Percentiles rank a stretch among this genome's conserved stretches.
These are phyloP conservation scores for Cytospora chrysosperma DNA, from an alignment of 2,329 filamentous ascomycete genomes.

Conservation along the genomic window DNA sequence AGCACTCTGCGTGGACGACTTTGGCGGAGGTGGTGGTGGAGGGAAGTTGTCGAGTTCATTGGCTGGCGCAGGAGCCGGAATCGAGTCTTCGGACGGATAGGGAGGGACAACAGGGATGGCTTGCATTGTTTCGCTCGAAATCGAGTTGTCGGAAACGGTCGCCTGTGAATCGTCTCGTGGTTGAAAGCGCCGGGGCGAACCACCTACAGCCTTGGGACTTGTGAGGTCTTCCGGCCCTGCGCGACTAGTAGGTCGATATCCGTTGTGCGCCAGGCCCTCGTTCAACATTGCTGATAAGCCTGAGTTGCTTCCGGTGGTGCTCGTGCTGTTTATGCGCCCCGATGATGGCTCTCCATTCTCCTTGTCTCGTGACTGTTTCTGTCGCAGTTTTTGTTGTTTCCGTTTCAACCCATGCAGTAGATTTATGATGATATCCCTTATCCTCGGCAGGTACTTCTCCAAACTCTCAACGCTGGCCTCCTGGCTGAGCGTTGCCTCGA, in stretches of 20 bases:
- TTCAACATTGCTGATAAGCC: conserved; percentile 59
- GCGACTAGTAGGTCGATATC: conserved; percentile 44
- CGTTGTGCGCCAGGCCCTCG: conserved; percentile 54
- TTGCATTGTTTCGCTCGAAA: conserved; percentile 75
- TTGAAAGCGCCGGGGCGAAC: conserved; percentile 51
- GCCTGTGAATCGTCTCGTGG: conserved; percentile 52
- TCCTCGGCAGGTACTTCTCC: conserved; percentile 88
- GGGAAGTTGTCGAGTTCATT: conserved; percentile 62
- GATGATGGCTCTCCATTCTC: conserved; percentile 38
- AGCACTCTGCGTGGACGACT: conserved; percentile 83
- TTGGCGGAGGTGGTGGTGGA: conserved; percentile 75
- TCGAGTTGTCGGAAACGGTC: conserved; percentile 58
- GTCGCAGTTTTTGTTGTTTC: conserved; percentile 85
- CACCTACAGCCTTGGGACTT: conserved; percentile 30
- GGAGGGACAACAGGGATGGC: conserved; percentile 73
- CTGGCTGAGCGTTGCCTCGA: conserved; percentile 94
- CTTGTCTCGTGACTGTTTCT: conserved; percentile 59
- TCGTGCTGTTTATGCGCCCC: conserved; percentile 56
- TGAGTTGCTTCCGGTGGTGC: conserved; percentile 57
- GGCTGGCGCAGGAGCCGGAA: conserved; percentile 40
- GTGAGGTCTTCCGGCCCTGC: conserved; percentile 33
- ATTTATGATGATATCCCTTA: conserved; percentile 98
- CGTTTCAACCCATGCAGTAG: conserved; percentile 92
- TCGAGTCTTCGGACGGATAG: conserved; percentile 61
- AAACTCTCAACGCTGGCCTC: conserved; percentile 92